phyloP scores from a whole-genome alignment of 2,329 filamentous ascomycete genomes.

The Neoascochyta sp. region DNA sequence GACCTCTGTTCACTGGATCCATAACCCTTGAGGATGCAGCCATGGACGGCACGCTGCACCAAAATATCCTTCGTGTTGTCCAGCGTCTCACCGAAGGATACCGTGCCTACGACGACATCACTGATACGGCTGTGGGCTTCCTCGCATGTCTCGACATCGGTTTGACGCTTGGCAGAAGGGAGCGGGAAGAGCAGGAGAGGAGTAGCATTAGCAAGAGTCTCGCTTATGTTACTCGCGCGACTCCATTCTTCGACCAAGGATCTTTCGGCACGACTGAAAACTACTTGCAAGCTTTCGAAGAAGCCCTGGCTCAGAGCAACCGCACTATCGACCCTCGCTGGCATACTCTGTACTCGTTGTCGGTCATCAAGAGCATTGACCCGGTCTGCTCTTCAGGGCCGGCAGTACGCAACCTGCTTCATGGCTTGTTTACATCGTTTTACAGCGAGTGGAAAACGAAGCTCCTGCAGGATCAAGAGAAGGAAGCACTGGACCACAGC shows the following conservation, averaged over 20 bases:
- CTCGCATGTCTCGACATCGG: constrained; percentile 76
- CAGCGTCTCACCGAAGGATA: constrained; percentile 67
- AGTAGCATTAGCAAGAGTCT: constrained; percentile 16
- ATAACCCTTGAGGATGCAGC: constrained; percentile 24
- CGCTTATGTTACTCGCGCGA: constrained; percentile 23
- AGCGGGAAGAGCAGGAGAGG: constrained; percentile 13
- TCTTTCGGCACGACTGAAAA: constrained; percentile 13
- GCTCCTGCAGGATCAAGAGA: constrained; percentile 70
- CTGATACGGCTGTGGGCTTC: constrained; percentile 71
- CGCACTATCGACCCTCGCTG: constrained; percentile 33
- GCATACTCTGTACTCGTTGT: constrained; percentile 32
- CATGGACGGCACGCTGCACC: constrained; percentile 41
- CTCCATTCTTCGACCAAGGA: constrained; percentile 23
- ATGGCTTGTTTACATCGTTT: constrained; percentile 66
- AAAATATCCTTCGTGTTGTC: constrained; percentile 65
- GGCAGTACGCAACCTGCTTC: constrained; percentile 47
- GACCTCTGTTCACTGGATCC: constrained; percentile 23
- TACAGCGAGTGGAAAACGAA: constrained; percentile 78
- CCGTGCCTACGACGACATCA: constrained; percentile 80
- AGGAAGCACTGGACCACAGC: constrained; percentile 68
- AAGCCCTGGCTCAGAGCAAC: constrained; percentile 16
- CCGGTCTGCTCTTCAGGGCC: constrained; percentile 7
- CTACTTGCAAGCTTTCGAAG: constrained; percentile 16
- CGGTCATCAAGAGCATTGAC: constrained; percentile 25
- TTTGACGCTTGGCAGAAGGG: constrained; percentile 53